Conservation (phyloP, 495 filamentous ascomycete genomes). For the Aspergillus heteromorphus region DNA sequence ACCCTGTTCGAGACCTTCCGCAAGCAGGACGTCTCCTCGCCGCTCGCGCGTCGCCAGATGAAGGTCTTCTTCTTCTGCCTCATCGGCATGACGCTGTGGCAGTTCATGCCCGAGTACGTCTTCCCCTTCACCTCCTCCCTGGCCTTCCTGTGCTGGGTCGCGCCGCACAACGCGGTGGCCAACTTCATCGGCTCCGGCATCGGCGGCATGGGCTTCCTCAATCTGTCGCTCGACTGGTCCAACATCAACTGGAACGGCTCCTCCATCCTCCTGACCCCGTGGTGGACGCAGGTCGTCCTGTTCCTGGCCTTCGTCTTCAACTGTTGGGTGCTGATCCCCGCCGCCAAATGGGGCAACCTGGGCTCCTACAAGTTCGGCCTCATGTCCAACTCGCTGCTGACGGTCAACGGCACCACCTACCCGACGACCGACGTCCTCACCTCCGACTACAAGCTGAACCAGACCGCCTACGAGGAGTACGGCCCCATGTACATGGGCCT, state of each 20-base stretch:
- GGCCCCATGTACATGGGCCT: constrained; percentile 49
- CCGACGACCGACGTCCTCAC: constrained; percentile 44
- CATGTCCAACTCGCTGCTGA: constrained; percentile 51
- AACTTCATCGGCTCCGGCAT: constrained; percentile 55
- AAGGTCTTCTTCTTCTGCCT: constrained; percentile 49
- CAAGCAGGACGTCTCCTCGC: constrained; percentile 44
- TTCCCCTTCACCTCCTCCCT: constrained; percentile 54
- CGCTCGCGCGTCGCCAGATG: constrained; percentile 47
- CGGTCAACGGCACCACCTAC: constrained; percentile 46
- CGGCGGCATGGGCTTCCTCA: constrained; percentile 55
- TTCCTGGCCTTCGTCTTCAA: constrained; percentile 49
- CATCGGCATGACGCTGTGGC: constrained; percentile 48
- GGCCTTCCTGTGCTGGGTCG: constrained; percentile 58
- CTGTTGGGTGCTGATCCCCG: constrained; percentile 51
- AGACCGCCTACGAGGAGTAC: constrained; percentile 46
- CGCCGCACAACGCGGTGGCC: constrained; percentile 47
- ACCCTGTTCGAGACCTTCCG: constrained; percentile 51
- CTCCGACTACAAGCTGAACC: constrained; percentile 42
- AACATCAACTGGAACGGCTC: constrained; percentile 48
- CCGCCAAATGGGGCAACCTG: constrained; percentile 50
- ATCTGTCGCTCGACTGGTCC: constrained; percentile 52
- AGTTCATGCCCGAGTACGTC: constrained; percentile 54
- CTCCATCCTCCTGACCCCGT: constrained; percentile 17
- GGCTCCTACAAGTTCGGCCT: constrained; percentile 45
- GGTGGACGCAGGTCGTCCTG: constrained; percentile 3